These are phyloP conservation scores for Entonaema liquescens DNA, from an alignment of 495 filamentous ascomycete genomes.

Conservation along the genomic window DNA sequence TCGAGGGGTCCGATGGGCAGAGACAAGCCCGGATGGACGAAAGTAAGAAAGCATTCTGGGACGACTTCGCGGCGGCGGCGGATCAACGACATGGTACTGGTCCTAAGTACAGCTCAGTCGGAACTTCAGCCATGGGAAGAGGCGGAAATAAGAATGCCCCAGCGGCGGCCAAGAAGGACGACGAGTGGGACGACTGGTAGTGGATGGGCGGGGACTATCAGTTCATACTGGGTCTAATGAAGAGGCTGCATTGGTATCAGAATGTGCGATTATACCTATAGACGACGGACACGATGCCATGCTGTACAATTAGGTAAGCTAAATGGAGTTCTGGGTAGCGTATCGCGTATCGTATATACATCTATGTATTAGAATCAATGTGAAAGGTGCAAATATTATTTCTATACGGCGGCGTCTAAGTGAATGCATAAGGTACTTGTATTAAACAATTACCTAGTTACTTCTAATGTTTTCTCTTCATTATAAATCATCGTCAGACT, in stretches of 20 bases:
- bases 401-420: not conserved
- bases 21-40: constrained; percentile 54
- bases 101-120: constrained; percentile 62
- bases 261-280: constrained; percentile 32
- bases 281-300: constrained; percentile 36
- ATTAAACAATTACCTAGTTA: not conserved
- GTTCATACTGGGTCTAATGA: not conserved
- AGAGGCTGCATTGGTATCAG: constrained; percentile 7
- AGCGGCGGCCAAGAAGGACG: constrained; percentile 59
- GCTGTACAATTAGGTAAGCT: constrained; percentile 34
- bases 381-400: constrained; percentile 5
- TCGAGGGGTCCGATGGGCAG: constrained; percentile 65
- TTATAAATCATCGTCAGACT: too few species aligned
- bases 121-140: constrained; percentile 76
- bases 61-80: constrained; percentile 69
- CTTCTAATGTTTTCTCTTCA: too few species aligned
- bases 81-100: constrained; percentile 52
- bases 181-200: constrained; percentile 74
- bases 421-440: not conserved
- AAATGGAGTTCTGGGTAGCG: constrained; percentile 38
- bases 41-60: constrained; percentile 92
- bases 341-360: constrained; percentile 29
- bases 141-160: constrained; percentile 49
- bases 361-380: constrained; percentile 21
- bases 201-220: not conserved